Conservation (phyloP, 805 yeast species). For the Yamadazyma sp. region DNA sequence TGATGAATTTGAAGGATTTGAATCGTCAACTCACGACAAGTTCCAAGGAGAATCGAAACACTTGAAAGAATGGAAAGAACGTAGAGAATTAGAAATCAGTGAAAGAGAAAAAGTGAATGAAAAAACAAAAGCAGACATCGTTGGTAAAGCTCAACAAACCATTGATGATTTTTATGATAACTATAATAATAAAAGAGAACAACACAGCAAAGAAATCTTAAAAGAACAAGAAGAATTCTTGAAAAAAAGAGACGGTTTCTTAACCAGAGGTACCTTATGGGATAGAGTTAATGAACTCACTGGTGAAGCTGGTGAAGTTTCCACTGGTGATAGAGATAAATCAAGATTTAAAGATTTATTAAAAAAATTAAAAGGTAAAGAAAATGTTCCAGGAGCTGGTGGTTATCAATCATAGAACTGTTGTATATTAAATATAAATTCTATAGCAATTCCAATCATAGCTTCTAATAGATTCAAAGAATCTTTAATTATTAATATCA, state of each 20-base stretch:
- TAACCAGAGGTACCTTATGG: slow-evolving; percentile 53
- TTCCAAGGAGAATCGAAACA: slow-evolving; percentile 49
- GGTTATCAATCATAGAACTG: slow-evolving; percentile 43
- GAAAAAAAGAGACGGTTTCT: slow-evolving; percentile 67
- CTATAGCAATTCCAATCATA: too few species aligned
- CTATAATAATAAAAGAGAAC: slow-evolving; percentile 80
- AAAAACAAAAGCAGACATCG: slow-evolving; percentile 61
- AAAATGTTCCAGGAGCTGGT: slow-evolving; percentile 73
- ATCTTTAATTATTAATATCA: not conserved
- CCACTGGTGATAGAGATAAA: slow-evolving; percentile 60
- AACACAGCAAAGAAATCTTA: slow-evolving; percentile 57
- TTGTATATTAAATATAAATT: slow-evolving; percentile 1
- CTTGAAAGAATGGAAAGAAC: slow-evolving; percentile 71
- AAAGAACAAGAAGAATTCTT: slow-evolving; percentile 70
- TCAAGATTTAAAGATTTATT: slow-evolving; percentile 66
- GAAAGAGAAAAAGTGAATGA: slow-evolving; percentile 73
- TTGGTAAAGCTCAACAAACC: slow-evolving; percentile 73
- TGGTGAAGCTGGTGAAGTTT: slow-evolving; percentile 39
- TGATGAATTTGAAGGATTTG: slow-evolving; percentile 40
- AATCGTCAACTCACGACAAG: slow-evolving; percentile 8
- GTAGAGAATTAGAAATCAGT: slow-evolving; percentile 72
- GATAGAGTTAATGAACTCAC: slow-evolving; percentile 55
- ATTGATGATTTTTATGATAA: slow-evolving; percentile 91
- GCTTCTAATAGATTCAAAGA: not conserved
- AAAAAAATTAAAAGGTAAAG: slow-evolving; percentile 63